Percentiles rank a stretch among this genome's conserved stretches.
These are phyloP conservation scores for Arabidopsis lyrata DNA, from an alignment of 441 rosid genomes.

Conservation along the genomic window DNA sequence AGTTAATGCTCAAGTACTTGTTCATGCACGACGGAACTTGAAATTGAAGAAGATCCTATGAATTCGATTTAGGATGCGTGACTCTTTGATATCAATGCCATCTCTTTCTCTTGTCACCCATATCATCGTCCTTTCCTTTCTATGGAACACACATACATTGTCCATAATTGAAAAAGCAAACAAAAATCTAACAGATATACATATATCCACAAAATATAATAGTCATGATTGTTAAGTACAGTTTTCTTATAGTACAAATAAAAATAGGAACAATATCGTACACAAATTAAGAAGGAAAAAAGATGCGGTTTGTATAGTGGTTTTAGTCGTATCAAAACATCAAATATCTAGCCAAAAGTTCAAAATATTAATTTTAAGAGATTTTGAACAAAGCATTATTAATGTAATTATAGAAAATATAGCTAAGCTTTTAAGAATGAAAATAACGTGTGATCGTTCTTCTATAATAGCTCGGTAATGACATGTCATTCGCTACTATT, in stretches of 20 bases:
- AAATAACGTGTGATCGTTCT: slow-evolving; percentile 1
- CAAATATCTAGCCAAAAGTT: not conserved
- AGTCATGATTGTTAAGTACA: no score
- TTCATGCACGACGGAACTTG: slow-evolving; percentile 29
- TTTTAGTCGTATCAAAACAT: no score
- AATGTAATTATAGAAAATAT: not conserved
- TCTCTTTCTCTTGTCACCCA: not conserved
- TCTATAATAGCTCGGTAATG: not conserved
- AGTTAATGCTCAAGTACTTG: slow-evolving; percentile 16
- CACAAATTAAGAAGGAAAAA: no score
- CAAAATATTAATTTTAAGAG: not conserved
- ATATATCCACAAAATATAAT: no score
- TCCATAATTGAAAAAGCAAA: no score
- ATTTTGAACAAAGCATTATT: not conserved
- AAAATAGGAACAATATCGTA: no score
- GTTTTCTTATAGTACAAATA: no score
- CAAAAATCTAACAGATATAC: no score
- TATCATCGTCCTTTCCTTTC: not conserved
- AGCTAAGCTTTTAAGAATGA: not conserved
- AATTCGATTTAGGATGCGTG: slow-evolving; percentile 17
- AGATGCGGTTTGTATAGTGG: no score
- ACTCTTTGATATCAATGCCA: slow-evolving; percentile 7
- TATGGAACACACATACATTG: no score
- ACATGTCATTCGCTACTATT: not conserved
- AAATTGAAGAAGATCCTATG: slow-evolving; percentile 34